Evolutionary conservation across 2,329 filamentous ascomycete genomes (phyloP).

Genomic region (Saccharata proteae): DNA sequence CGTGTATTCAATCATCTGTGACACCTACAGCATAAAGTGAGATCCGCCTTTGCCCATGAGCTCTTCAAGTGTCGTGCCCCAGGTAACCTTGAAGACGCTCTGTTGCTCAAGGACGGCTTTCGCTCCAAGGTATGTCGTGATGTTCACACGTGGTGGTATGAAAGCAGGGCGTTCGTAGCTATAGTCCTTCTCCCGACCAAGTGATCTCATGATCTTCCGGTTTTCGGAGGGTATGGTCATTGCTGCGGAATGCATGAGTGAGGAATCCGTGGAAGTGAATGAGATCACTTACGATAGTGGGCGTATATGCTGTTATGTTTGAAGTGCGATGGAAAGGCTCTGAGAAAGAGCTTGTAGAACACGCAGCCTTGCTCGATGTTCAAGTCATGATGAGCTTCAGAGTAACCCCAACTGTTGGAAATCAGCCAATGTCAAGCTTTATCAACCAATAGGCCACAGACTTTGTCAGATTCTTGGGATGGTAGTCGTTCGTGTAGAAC

Average conservation of each 20-base stretch:
- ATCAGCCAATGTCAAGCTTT: too few relatives aligned
- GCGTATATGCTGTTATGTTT: conserved; percentile 65
- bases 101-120: conserved; percentile 47
- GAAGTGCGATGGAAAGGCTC: conserved; percentile 67
- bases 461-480: conserved; percentile 57
- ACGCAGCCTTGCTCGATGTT: conserved; percentile 64
- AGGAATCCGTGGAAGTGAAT: neutral
- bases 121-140: conserved; percentile 47
- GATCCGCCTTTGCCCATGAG: conserved; percentile 46
- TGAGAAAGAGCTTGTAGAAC: conserved; percentile 68
- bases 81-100: conserved; percentile 49
- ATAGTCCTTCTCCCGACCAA: conserved; percentile 54
- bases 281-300: conserved; percentile 43
- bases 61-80: conserved; percentile 45
- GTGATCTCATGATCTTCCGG: conserved; percentile 50
- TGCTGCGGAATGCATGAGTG: neutral
- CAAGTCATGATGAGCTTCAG: conserved; percentile 59
- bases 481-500: conserved; percentile 60
- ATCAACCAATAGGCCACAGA: conserved; percentile 1
- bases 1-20: conserved; percentile 12
- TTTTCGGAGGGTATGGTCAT: conserved; percentile 58
- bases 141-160: conserved; percentile 37
- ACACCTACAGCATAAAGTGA: conserved; percentile 43
- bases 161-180: conserved; percentile 49
- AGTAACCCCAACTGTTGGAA: conserved; percentile 50